Percentiles rank a stretch among this genome's conserved stretches.
These are phyloP conservation scores for Phalaenopsis aphrodite DNA, from an alignment of 106 monocot species.

Conservation along the genomic window DNA sequence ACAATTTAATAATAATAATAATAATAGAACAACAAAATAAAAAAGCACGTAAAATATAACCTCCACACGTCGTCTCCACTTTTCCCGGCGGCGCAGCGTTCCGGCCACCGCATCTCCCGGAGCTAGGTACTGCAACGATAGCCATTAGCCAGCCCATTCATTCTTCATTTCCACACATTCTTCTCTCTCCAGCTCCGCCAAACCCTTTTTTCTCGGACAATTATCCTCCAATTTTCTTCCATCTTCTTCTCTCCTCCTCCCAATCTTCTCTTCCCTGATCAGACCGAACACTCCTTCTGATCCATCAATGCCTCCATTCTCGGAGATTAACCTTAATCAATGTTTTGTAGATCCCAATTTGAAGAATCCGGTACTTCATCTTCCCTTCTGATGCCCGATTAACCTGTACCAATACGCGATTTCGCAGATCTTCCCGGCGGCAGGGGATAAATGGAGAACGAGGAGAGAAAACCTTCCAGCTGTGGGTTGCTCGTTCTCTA, in stretches of 20 bases:
- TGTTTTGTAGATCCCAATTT: not conserved
- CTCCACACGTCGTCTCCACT: no score
- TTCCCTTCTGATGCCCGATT: not conserved
- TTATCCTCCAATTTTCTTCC: not conserved
- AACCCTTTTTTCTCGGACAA: not conserved
- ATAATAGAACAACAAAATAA: no score
- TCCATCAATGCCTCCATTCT: not conserved
- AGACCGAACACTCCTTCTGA: no score
- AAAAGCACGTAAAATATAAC: no score
- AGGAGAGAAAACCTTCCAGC: not conserved
- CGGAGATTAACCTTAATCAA: not conserved
- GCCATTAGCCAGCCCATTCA: not conserved
- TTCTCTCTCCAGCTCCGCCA: constrained; percentile 2
- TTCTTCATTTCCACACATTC: not conserved
- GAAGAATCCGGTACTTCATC: not conserved
- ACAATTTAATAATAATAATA: no score
- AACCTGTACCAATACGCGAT: not conserved
- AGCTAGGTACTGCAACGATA: not conserved
- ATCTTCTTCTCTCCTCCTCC: not conserved
- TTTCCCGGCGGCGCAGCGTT: no score
- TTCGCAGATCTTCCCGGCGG: not conserved
- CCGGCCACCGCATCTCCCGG: no score
- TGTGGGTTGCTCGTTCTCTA: constrained; percentile 4
- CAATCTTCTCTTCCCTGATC: not conserved
- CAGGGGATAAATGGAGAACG: constrained; percentile 1